Conservation (phyloP, 2,329 filamentous ascomycete genomes). For the Aspergillus floridensis region DNA sequence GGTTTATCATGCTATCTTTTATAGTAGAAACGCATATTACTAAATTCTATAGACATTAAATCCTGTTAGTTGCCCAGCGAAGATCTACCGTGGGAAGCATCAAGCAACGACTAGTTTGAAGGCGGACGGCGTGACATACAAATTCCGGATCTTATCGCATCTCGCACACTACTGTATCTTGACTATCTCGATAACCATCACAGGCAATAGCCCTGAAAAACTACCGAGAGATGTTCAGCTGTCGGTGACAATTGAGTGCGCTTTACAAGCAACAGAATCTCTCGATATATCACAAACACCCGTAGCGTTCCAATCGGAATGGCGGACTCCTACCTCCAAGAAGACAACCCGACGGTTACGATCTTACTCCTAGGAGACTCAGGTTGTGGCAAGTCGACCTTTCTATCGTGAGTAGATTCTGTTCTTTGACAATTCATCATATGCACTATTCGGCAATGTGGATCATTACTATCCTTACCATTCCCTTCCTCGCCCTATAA, state of each 20-base stretch:
- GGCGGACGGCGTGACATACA: background rate
- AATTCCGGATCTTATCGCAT: background rate
- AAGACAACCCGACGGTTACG: slow-evolving; percentile 25
- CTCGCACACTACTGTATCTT: background rate
- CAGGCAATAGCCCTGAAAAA: background rate
- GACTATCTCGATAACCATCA: background rate
- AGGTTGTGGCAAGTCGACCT: slow-evolving; percentile 62
- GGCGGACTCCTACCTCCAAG: slow-evolving; percentile 3
- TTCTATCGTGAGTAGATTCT: slow-evolving; percentile 54
- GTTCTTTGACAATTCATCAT: background rate
- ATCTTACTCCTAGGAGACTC: slow-evolving; percentile 58
- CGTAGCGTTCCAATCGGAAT: slow-evolving; percentile 1
- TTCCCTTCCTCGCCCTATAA: no score
- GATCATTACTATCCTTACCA: no score
- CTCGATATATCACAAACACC: background rate
- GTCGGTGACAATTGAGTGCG: background rate
- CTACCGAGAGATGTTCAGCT: background rate
- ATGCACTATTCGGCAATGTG: no score
- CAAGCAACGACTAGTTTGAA: background rate
- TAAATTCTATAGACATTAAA: no score
- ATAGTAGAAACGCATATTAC: background rate
- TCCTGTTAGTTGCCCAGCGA: background rate
- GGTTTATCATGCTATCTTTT: no score
- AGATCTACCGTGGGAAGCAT: background rate
- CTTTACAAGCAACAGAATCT: background rate